These are phyloP conservation scores for Aspergillus udagawae DNA, from an alignment of 2,329 filamentous ascomycete genomes.

Conservation along the genomic window DNA sequence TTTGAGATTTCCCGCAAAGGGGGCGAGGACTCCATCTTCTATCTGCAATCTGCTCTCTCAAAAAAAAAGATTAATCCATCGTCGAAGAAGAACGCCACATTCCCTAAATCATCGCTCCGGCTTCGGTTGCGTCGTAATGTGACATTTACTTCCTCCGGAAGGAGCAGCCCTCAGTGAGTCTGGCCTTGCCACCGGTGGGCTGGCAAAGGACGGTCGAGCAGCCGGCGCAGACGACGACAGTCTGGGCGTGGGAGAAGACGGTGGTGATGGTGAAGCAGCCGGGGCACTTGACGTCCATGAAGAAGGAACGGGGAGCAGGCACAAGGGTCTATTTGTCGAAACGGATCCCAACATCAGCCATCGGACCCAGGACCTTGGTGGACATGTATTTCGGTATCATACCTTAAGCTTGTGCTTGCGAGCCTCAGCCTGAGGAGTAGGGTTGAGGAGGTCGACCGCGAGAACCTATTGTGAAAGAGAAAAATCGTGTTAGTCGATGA, in stretches of 20 bases:
- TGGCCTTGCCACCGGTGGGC: slow-evolving; percentile 97
- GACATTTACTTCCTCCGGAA: slow-evolving; percentile 95
- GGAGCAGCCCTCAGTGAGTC: slow-evolving; percentile 99
- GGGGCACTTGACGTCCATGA: slow-evolving; percentile 99
- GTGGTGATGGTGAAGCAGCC: slow-evolving; percentile 99
- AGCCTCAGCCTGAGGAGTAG: slow-evolving; percentile 92
- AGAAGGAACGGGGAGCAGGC: slow-evolving; percentile 96
- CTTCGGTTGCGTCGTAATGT: slow-evolving; percentile 19
- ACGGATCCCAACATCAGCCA: slow-evolving; percentile 4
- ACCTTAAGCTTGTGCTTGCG: slow-evolving; percentile 99
- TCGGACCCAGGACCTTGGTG: not conserved
- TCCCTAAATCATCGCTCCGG: slow-evolving; percentile 30
- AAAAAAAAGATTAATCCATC: slow-evolving; percentile 27
- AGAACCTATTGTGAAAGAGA: slow-evolving; percentile 68
- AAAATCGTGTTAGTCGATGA: slow-evolving; percentile 19
- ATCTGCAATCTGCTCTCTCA: slow-evolving; percentile 23
- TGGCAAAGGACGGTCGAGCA: slow-evolving; percentile 99
- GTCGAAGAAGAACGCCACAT: slow-evolving; percentile 33
- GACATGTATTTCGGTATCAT: slow-evolving; percentile 36
- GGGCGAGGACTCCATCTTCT: slow-evolving; percentile 37
- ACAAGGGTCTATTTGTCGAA: slow-evolving; percentile 68
- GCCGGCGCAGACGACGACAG: slow-evolving; percentile 98
- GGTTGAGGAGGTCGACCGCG: slow-evolving; percentile 99
- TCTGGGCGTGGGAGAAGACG: slow-evolving; percentile 99
- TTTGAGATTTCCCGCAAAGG: slow-evolving; percentile 32